Evolutionary conservation across 805 yeast species (phyloP).

Genomic region (Candida xiaguanensis): DNA sequence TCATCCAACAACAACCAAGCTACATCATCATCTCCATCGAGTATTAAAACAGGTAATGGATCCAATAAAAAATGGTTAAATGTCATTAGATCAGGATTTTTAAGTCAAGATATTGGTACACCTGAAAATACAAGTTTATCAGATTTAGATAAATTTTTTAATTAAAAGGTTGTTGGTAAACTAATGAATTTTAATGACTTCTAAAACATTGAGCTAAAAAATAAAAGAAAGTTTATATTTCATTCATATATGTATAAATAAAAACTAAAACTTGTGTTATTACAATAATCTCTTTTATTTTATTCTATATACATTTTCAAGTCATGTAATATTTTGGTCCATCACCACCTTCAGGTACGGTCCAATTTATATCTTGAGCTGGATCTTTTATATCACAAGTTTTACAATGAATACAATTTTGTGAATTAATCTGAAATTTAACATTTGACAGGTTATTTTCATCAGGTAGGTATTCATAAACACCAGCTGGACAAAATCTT

Average conservation of each 20-base stretch:
- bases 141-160: constrained; percentile 48
- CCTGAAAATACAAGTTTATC: constrained; percentile 78
- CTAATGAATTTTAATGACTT: background rate
- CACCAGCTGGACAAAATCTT: constrained; percentile 98
- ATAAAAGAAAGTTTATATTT: too few species aligned
- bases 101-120: constrained; percentile 70
- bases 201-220: too few species aligned
- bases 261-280: too few species aligned
- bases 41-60: constrained; percentile 14
- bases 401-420: constrained; percentile 97
- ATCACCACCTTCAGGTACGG: constrained; percentile 98
- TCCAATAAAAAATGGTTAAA: constrained; percentile 64
- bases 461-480: constrained; percentile 86
- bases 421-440: constrained; percentile 88
- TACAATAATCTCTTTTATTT: too few species aligned
- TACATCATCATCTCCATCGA: background rate
- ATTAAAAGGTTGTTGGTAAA: too few species aligned
- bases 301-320: background rate
- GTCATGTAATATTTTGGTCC: constrained; percentile 91
- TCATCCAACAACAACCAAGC: background rate
- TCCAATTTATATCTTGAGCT: constrained; percentile 90
- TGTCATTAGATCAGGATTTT: constrained; percentile 72
- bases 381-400: constrained; percentile 98
- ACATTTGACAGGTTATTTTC: constrained; percentile 58
- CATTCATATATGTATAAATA: too few species aligned